phyloP scores from a whole-genome alignment of 225 moss, liverwort and hornwort species.

The Takakia lepidozioides region DNA sequence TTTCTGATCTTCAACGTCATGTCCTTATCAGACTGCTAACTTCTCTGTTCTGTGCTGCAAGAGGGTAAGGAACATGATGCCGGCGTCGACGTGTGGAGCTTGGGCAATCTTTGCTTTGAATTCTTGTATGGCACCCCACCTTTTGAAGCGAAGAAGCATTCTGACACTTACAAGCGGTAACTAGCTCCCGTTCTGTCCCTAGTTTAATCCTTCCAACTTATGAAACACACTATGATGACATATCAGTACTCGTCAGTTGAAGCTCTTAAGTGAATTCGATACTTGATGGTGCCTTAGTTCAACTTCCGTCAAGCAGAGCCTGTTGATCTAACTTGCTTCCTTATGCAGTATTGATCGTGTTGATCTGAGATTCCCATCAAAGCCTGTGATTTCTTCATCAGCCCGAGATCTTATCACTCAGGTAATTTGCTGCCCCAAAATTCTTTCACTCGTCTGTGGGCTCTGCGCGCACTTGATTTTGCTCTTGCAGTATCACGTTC shows the following conservation, averaged over 20 bases:
- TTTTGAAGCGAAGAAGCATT: constrained; percentile 81
- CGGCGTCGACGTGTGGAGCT: constrained; percentile 93
- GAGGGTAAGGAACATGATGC: constrained; percentile 91
- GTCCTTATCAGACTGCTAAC: too few relatives aligned
- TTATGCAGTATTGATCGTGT: constrained; percentile 66
- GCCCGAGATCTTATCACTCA: constrained; percentile 86
- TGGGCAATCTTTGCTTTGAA: constrained; percentile 91
- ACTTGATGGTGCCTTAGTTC: neutral
- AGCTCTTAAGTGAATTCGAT: neutral
- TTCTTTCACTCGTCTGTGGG: too few relatives aligned
- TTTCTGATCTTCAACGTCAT: too few relatives aligned
- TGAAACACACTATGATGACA: too few relatives aligned
- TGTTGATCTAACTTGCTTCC: neutral
- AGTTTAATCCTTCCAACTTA: neutral
- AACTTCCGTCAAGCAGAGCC: neutral
- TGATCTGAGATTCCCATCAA: constrained; percentile 73
- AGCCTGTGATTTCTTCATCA: constrained; percentile 60
- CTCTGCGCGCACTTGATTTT: too few relatives aligned
- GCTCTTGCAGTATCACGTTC: too few relatives aligned
- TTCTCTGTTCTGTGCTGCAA: constrained; percentile 20
- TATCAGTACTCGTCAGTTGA: neutral
- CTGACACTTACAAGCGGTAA: constrained; percentile 85
- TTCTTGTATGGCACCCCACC: constrained; percentile 83
- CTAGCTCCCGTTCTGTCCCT: neutral
- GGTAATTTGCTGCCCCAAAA: too few relatives aligned